Evolutionary conservation across 768 basidiomycete genomes (phyloP).

Genomic region (Mrakia hoshinonis): DNA sequence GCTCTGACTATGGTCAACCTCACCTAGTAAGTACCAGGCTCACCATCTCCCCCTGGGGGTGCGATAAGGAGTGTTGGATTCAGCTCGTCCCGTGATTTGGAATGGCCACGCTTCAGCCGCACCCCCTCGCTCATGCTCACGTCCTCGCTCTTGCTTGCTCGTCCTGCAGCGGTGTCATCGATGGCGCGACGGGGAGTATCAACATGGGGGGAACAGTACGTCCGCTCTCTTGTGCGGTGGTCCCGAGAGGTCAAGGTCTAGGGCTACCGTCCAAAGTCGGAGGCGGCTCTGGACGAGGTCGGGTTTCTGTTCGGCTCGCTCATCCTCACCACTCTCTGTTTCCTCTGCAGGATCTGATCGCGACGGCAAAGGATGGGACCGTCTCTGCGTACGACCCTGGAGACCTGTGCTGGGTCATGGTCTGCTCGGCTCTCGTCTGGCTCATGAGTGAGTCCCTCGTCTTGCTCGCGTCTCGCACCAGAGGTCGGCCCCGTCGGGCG

Average conservation of each 20-base stretch:
- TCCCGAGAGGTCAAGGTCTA: neutral
- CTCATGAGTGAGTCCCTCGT: conserved; percentile 48
- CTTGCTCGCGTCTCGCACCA: neutral
- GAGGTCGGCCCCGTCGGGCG: neutral
- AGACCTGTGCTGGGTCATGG: conserved; percentile 61
- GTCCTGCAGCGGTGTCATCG: conserved; percentile 14
- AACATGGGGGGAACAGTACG: conserved; percentile 22
- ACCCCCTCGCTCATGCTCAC: neutral
- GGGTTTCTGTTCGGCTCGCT: neutral
- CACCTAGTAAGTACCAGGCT: conserved; percentile 13
- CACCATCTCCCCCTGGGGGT: neutral
- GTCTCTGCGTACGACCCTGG: conserved; percentile 47
- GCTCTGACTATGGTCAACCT: conserved; percentile 20
- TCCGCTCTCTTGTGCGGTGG: neutral
- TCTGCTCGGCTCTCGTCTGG: conserved; percentile 71
- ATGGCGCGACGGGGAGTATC: conserved; percentile 6
- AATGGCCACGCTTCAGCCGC: neutral
- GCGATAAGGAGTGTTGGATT: neutral
- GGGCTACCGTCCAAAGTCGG: too few relatives aligned
- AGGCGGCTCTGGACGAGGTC: too few relatives aligned
- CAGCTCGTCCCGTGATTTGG: neutral
- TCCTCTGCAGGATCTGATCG: conserved; percentile 24
- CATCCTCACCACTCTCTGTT: neutral
- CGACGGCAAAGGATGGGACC: conserved; percentile 11
- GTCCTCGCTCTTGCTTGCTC: neutral